These are phyloP conservation scores for Tetrastigma voinierianum DNA, from an alignment of 164 flowering plant genomes.

Conservation along the genomic window DNA sequence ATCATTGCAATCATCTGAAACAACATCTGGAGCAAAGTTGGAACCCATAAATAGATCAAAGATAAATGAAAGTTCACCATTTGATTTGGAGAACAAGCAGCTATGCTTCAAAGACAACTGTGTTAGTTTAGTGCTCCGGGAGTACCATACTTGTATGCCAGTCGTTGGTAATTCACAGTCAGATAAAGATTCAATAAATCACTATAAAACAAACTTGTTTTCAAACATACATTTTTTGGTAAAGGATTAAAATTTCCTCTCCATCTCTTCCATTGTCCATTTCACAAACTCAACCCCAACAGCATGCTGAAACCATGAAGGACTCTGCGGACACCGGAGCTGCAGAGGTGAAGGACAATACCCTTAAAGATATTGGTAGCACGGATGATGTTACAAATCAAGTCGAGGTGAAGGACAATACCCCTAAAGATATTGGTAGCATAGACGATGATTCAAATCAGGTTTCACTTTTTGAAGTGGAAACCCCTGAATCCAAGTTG, in stretches of 20 bases:
- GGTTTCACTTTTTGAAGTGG: slow-evolving; percentile 17
- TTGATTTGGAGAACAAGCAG: slow-evolving; percentile 73
- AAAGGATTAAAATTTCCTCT: slow-evolving; percentile 53
- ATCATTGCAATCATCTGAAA: slow-evolving; percentile 22
- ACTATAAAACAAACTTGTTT: slow-evolving; percentile 77
- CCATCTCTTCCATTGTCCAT: slow-evolving; percentile 16
- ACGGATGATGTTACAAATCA: slow-evolving; percentile 15
- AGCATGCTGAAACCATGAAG: slow-evolving; percentile 11
- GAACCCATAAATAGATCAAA: slow-evolving; percentile 23
- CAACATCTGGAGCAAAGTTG: slow-evolving; percentile 24
- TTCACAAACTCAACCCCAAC: slow-evolving; percentile 22
- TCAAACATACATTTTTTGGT: slow-evolving; percentile 72
- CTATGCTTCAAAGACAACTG: slow-evolving; percentile 64
- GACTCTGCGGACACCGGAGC: slow-evolving; percentile 19
- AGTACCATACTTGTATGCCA: slow-evolving; percentile 68
- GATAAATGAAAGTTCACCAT: slow-evolving; percentile 44
- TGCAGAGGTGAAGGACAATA: slow-evolving; percentile 15
- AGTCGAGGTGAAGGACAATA: slow-evolving; percentile 19
- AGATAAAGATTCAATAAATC: slow-evolving; percentile 70
- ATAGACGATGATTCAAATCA: slow-evolving; percentile 13
- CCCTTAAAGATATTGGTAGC: slow-evolving; percentile 13
- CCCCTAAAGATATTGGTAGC: slow-evolving; percentile 13
- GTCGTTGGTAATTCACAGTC: slow-evolving; percentile 75
- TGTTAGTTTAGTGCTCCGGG: slow-evolving; percentile 37
- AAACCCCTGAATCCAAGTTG: slow-evolving; percentile 21